Conservation (phyloP, 371 early-diverging fungal genomes). For the Blastocladiella emersonii region DNA sequence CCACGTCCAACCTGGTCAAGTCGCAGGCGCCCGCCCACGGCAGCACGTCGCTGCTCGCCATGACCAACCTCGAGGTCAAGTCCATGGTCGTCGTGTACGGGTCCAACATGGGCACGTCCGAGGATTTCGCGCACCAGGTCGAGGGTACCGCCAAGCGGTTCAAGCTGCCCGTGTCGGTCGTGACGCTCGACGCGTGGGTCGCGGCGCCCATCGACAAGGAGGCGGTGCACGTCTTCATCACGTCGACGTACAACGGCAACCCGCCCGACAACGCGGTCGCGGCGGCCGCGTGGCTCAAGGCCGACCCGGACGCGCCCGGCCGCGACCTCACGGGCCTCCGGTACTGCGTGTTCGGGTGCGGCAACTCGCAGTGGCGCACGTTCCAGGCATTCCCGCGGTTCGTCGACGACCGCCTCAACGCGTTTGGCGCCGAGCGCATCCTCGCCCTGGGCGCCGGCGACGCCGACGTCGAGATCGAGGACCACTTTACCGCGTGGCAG, state of each 20-base stretch:
- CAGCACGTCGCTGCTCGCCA: neutral
- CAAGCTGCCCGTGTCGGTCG: neutral
- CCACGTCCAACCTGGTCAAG: no score
- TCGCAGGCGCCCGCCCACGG: neutral
- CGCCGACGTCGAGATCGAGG: constrained; percentile 35
- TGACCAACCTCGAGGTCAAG: neutral
- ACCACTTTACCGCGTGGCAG: constrained; percentile 28
- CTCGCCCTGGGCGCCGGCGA: constrained; percentile 29
- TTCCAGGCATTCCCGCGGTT: constrained; percentile 15
- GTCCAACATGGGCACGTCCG: constrained; percentile 3
- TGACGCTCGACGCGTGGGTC: neutral
- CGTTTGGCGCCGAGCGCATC: constrained; percentile 33
- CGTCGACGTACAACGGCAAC: constrained; percentile 17
- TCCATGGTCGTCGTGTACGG: neutral
- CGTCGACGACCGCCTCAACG: constrained; percentile 18
- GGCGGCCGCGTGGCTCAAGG: constrained; percentile 14
- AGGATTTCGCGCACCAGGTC: neutral
- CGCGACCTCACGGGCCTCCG: constrained; percentile 3
- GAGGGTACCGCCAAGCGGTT: neutral
- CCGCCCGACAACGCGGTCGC: constrained; percentile 20
- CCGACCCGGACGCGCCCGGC: neutral
- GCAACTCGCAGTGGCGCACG: constrained; percentile 21
- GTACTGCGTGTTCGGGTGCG: constrained; percentile 20
- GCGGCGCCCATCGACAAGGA: neutral
- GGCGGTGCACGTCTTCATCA: neutral